Evolutionary conservation across 768 basidiomycete species (phyloP).

Genomic region (Trichaptum fuscoviolaceum): DNA sequence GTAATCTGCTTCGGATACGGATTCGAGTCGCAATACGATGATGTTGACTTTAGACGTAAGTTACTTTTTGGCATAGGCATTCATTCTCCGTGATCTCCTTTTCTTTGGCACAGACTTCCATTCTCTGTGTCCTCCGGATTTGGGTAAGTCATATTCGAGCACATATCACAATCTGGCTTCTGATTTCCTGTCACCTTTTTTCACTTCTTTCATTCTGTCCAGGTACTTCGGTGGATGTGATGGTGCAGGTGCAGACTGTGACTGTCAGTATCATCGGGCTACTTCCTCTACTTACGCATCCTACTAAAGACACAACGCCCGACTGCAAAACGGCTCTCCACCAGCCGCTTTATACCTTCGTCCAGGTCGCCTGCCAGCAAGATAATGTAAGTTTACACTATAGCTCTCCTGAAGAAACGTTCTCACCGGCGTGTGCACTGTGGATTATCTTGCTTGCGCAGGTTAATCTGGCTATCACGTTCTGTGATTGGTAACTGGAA

Average conservation of each 20-base stretch:
- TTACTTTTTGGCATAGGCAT: no score
- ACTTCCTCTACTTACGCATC: background rate
- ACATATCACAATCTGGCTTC: background rate
- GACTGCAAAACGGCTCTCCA: constrained; percentile 35
- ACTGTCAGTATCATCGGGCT: constrained; percentile 37
- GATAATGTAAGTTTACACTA: constrained; percentile 32
- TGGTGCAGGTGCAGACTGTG: constrained; percentile 35
- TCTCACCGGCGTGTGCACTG: no score
- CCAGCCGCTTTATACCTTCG: constrained; percentile 28
- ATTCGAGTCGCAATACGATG: constrained; percentile 11
- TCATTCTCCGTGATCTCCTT: no score
- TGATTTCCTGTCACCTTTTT: no score
- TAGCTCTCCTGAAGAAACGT: no score
- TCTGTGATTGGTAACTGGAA: no score
- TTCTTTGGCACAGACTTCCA: constrained; percentile 29
- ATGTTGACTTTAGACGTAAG: constrained; percentile 8
- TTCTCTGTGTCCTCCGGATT: constrained; percentile 39
- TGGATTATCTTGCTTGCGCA: no score
- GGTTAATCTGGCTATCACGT: no score
- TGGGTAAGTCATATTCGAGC: constrained; percentile 23
- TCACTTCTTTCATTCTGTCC: background rate
- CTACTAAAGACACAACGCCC: constrained; percentile 26
- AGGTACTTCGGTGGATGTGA: constrained; percentile 42
- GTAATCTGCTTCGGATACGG: no score
- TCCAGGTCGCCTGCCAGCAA: constrained; percentile 34